Percentiles rank a stretch among this genome's conserved stretches.
Conservation (phyloP, 306 rosid species). For the Dryas octopetala region DNA sequence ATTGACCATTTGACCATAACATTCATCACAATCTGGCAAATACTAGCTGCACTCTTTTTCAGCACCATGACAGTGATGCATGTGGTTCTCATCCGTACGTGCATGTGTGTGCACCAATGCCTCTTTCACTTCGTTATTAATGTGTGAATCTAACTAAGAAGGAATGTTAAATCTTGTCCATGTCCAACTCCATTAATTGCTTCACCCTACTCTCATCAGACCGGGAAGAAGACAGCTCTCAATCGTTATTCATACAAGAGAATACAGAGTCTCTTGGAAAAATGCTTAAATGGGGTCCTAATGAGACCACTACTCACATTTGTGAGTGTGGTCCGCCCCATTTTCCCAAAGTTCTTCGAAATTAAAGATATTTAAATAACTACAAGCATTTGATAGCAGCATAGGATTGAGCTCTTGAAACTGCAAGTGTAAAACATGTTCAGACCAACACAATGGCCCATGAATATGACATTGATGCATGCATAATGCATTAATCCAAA, state of each 20-base stretch:
- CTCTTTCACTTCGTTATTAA: not conserved
- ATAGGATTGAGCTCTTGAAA: too few relatives aligned
- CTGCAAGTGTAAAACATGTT: too few relatives aligned
- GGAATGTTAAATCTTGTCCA: not conserved
- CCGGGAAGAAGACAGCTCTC: not conserved
- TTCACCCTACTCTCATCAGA: not conserved
- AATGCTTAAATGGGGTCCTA: too few relatives aligned
- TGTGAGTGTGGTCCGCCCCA: too few relatives aligned
- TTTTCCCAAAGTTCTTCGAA: too few relatives aligned
- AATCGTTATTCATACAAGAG: not conserved
- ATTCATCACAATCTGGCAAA: too few relatives aligned
- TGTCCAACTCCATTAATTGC: not conserved
- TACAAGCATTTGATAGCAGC: too few relatives aligned
- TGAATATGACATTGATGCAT: not conserved
- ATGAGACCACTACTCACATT: too few relatives aligned
- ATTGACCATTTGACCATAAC: too few relatives aligned
- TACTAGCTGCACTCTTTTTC: too few relatives aligned
- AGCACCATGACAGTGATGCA: not conserved
- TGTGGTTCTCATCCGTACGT: conserved; percentile 7
- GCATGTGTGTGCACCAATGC: not conserved
- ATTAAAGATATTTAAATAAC: too few relatives aligned
- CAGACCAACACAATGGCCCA: not conserved
- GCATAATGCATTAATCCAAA: not conserved
- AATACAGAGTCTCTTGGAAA: too few relatives aligned
- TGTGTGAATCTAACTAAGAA: not conserved